phyloP scores from a whole-genome alignment of 768 basidiomycete genomes.

The Pisolithus albus region DNA sequence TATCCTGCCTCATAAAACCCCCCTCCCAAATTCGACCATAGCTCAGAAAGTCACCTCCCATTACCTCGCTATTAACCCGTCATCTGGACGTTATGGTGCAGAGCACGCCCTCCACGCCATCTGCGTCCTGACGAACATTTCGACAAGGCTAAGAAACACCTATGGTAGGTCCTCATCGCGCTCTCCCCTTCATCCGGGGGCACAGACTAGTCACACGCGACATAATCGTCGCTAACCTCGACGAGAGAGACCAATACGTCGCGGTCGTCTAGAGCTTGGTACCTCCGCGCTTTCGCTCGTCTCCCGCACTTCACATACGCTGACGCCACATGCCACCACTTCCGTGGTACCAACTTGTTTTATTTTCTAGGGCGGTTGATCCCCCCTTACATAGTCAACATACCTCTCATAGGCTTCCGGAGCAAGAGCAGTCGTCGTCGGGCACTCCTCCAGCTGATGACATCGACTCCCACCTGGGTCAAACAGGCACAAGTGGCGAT shows the following conservation, averaged over 20 bases:
- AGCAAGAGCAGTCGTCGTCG: slow-evolving; percentile 8
- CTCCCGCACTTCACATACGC: slow-evolving; percentile 15
- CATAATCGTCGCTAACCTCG: slow-evolving; percentile 4
- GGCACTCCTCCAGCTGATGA: slow-evolving; percentile 18
- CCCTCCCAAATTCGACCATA: slow-evolving; percentile 19
- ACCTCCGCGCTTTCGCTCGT: slow-evolving; percentile 18
- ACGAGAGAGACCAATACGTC: neutral
- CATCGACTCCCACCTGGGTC: slow-evolving; percentile 15
- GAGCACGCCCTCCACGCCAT: slow-evolving; percentile 10
- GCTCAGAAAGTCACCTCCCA: slow-evolving; percentile 18
- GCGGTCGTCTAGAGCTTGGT: neutral
- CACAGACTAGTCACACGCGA: slow-evolving; percentile 4
- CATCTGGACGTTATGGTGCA: slow-evolving; percentile 19
- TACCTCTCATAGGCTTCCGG: slow-evolving; percentile 8
- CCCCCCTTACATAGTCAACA: slow-evolving; percentile 20
- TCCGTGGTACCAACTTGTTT: slow-evolving; percentile 13
- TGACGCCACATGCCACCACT: slow-evolving; percentile 27
- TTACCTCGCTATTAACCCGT: slow-evolving; percentile 14
- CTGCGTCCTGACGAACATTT: slow-evolving; percentile 26
- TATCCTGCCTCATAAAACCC: slow-evolving; percentile 25
- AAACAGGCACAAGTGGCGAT: slow-evolving; percentile 12
- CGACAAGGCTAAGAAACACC: slow-evolving; percentile 30
- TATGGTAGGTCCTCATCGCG: slow-evolving; percentile 17
- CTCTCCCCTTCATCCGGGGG: slow-evolving; percentile 5
- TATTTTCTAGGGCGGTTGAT: slow-evolving; percentile 25